Evolutionary conservation across 495 filamentous ascomycete species (phyloP), one percentile per base, ranked within the genome.

Genomic region (Aspergillus diversus): DNA sequence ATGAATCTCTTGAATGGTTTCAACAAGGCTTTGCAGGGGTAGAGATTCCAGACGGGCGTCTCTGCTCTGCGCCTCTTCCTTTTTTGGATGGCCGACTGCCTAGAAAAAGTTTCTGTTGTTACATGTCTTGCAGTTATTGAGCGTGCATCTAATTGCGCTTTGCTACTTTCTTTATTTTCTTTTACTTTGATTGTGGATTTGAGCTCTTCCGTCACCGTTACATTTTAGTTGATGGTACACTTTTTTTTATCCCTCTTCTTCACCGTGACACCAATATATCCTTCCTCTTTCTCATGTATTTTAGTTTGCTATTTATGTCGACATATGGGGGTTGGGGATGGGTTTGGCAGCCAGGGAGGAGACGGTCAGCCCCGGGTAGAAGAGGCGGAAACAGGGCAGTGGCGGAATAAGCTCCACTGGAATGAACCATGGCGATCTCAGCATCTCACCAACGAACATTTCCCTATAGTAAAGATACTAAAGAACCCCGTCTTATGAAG

Each of bases 91-190:
- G 46, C 32, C 34, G 52, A 55, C 52, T 61, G 33, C 57, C 65
- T 48, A 59, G 57, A 68, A 73, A 75, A 74, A 67, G 63, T 68
- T 69, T 61, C 64, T 66, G 69, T 73, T 76, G 69, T 73, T 53
- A 68, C 69, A 71, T 73, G 65, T 71, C 60, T 67, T 75, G 70
- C 65, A 65, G 55, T 69, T 75, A 70, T 73, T 72, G 67, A 79
- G 76, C 76, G 76, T 78, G 77, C 77, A 77, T 78, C 74, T 71
- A 69, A 51, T 67, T 67, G 66, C 66, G 73, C 66, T 69, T 73
- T 63, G 57, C 63, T 69, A 27, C 64, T 63, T 70, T 65, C 54
- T 63, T 51, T 35, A 55, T 54, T 61, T 52, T 51, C 65, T 58
- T 66, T 61, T 67, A 35, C 69, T 58, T 59, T 78, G 11, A 43